Evolutionary conservation across 2,329 filamentous ascomycete species (phyloP).

Genomic region (Aspergillus pseudotamarii): DNA sequence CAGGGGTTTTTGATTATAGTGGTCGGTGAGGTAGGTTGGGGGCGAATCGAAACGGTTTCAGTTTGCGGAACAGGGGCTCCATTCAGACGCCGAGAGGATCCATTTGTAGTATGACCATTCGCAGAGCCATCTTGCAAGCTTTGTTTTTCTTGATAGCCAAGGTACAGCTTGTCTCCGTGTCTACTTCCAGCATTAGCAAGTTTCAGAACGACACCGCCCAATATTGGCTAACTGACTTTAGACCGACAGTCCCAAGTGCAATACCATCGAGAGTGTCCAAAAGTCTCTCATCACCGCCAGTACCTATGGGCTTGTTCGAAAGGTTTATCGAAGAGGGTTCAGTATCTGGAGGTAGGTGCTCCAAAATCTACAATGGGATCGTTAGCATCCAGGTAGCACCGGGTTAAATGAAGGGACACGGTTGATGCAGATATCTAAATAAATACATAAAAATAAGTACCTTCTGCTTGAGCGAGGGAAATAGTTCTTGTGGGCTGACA

Average conservation of each 20-base stretch:
- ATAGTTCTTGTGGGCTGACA: slow-evolving; percentile 73
- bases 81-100: slow-evolving; percentile 39
- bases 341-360: slow-evolving; percentile 61
- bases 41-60: slow-evolving; percentile 67
- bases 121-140: slow-evolving; percentile 51
- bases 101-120: slow-evolving; percentile 28
- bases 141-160: slow-evolving; percentile 71
- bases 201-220: too few species aligned
- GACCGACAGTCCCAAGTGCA: slow-evolving; percentile 58
- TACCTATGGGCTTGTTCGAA: slow-evolving; percentile 62
- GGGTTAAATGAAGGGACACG: neutral
- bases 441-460: slow-evolving; percentile 26
- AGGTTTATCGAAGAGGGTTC: slow-evolving; percentile 60
- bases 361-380: slow-evolving; percentile 49
- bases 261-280: slow-evolving; percentile 57
- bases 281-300: slow-evolving; percentile 56
- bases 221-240: slow-evolving; percentile 50
- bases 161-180: slow-evolving; percentile 88
- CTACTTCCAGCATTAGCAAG: slow-evolving; percentile 45
- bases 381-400: slow-evolving; percentile 12
- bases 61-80: slow-evolving; percentile 37
- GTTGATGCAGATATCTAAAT: neutral
- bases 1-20: slow-evolving; percentile 81
- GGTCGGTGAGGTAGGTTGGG: slow-evolving; percentile 58
- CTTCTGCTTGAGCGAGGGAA: slow-evolving; percentile 59